Conservation (phyloP, 352 stramenopile genomes). For the Peronospora farinosa region DNA sequence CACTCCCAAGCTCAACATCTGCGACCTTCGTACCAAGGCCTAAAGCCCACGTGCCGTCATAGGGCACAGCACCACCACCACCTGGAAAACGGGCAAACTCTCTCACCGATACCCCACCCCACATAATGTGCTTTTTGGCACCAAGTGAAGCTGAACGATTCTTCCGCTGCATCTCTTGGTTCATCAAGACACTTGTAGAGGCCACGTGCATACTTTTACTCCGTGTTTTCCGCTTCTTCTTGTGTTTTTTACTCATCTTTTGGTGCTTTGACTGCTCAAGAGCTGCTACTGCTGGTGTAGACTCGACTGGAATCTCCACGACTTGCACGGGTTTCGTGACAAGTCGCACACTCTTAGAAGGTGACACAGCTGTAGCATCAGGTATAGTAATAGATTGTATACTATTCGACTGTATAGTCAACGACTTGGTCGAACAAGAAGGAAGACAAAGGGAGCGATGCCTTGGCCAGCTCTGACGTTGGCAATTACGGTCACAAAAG, state of each 20-base stretch:
- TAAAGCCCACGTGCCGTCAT: constrained; percentile 77
- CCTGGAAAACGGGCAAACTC: constrained; percentile 80
- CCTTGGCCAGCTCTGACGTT: constrained; percentile 50
- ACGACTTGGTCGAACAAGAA: background rate
- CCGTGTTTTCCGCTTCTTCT: constrained; percentile 63
- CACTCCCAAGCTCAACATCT: constrained; percentile 64
- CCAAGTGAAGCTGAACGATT: constrained; percentile 59
- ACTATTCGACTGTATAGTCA: constrained; percentile 6
- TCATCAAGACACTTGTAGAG: constrained; percentile 15
- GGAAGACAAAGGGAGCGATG: constrained; percentile 46
- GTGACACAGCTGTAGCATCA: constrained; percentile 13
- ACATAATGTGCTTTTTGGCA: constrained; percentile 66
- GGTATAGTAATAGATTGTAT: constrained; percentile 28
- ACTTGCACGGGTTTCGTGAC: constrained; percentile 39
- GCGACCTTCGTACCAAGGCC: constrained; percentile 55
- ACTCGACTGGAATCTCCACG: constrained; percentile 28
- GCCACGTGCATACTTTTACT: constrained; percentile 64
- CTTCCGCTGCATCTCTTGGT: constrained; percentile 33
- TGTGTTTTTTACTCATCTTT: constrained; percentile 73
- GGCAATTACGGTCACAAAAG: constrained; percentile 76
- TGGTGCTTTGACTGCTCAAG: constrained; percentile 18
- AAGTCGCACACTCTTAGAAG: constrained; percentile 40
- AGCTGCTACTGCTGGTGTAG: constrained; percentile 12
- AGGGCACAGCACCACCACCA: constrained; percentile 64
- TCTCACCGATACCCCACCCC: constrained; percentile 57